Evolutionary conservation across 192 early-diverging fungal genomes (phyloP).

Genomic region (Lobosporangium transversale): DNA sequence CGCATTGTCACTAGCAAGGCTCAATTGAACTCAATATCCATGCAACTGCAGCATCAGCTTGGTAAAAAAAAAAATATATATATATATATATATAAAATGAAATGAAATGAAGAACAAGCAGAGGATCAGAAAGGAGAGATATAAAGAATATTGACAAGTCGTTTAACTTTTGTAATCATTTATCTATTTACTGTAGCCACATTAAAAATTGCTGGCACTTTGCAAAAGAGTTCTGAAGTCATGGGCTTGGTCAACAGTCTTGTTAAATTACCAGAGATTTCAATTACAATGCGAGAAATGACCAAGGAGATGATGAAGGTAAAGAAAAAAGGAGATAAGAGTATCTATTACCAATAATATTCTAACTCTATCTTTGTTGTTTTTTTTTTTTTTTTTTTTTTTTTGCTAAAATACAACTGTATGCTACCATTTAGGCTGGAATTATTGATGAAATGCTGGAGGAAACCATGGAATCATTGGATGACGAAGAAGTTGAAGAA

Average conservation of each 20-base stretch:
- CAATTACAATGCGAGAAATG: slow-evolving; percentile 89
- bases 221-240: slow-evolving; percentile 83
- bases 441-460: slow-evolving; percentile 97
- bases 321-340: neutral
- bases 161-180: neutral
- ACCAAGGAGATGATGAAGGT: slow-evolving; percentile 97
- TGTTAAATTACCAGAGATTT: slow-evolving; percentile 87
- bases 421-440: slow-evolving; percentile 83
- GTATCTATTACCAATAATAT: too few species aligned
- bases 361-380: too few species aligned
- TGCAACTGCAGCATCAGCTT: slow-evolving; percentile 90
- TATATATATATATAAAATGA: too few species aligned
- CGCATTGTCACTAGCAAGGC: slow-evolving; percentile 89
- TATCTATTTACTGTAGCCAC: slow-evolving; percentile 62
- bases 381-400: neutral
- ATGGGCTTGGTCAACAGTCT: slow-evolving; percentile 93
- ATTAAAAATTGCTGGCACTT: slow-evolving; percentile 85
- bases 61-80: slow-evolving; percentile 59
- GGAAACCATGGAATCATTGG: slow-evolving; percentile 86
- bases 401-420: too few species aligned
- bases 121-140: too few species aligned
- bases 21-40: slow-evolving; percentile 88
- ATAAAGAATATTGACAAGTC: neutral
- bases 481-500: slow-evolving; percentile 92
- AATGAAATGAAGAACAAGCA: too few species aligned